A percentile compares a stretch with the other conserved stretches of the same genome.
These are phyloP conservation scores for Triticum urartu DNA, from an alignment of 176 grass and related monocot species.

Conservation along the genomic window DNA sequence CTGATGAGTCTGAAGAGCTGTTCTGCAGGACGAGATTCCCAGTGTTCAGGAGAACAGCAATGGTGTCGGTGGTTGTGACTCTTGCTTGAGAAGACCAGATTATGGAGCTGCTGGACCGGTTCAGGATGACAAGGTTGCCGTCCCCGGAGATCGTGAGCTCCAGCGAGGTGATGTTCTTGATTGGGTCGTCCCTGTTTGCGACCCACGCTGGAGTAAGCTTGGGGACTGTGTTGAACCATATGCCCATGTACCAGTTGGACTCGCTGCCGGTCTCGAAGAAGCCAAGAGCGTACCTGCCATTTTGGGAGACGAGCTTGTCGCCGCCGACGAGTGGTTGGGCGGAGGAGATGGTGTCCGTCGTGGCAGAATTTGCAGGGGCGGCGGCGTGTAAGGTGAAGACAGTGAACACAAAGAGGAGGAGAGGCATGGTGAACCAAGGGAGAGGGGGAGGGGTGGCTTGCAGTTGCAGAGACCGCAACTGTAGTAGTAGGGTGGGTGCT, in stretches of 20 bases:
- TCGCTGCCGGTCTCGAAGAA: slow-evolving; percentile 26
- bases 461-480: neutral
- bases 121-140: slow-evolving; percentile 39
- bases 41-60: slow-evolving; percentile 16
- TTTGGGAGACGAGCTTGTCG: slow-evolving; percentile 30
- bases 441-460: neutral
- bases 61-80: neutral
- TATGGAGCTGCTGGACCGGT: neutral
- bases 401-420: neutral
- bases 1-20: neutral
- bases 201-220: slow-evolving; percentile 40
- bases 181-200: slow-evolving; percentile 31
- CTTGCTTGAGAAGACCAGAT: slow-evolving; percentile 31
- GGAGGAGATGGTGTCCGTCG: slow-evolving; percentile 5
- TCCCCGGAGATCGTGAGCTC: slow-evolving; percentile 25
- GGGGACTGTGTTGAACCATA: slow-evolving; percentile 41
- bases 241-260: slow-evolving; percentile 45
- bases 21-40: slow-evolving; percentile 45
- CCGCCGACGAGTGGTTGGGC: neutral
- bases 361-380: neutral
- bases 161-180: slow-evolving; percentile 1
- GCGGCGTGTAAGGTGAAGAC: neutral
- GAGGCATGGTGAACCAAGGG: neutral
- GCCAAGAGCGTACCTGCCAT: slow-evolving; percentile 26
- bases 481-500: neutral